phyloP scores from a whole-genome alignment of 2,329 filamentous ascomycete genomes.

The Colletotrichum truncatum region DNA sequence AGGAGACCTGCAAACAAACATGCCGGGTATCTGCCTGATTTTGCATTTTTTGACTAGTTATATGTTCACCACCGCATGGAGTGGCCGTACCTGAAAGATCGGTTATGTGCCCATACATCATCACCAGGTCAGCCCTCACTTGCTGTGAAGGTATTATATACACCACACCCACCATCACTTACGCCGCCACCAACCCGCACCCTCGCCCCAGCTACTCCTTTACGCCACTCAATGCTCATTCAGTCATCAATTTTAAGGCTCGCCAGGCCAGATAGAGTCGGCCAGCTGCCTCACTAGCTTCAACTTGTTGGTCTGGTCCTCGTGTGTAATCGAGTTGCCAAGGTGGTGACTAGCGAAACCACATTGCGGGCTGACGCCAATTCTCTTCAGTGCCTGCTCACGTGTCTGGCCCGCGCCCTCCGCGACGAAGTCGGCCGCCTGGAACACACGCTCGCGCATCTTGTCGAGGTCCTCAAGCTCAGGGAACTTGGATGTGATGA shows the following conservation, averaged over 20 bases:
- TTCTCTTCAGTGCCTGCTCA: slow-evolving; percentile 70
- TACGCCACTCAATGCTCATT: not conserved
- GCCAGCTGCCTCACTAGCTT: slow-evolving; percentile 22
- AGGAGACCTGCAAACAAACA: too few species aligned
- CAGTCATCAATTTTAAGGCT: slow-evolving; percentile 11
- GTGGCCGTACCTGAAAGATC: too few species aligned
- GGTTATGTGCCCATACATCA: too few species aligned
- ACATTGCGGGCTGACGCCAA: slow-evolving; percentile 76
- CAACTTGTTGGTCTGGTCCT: slow-evolving; percentile 27
- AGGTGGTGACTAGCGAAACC: slow-evolving; percentile 67
- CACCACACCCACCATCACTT: not conserved
- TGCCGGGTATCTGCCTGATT: too few species aligned
- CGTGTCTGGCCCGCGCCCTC: slow-evolving; percentile 68
- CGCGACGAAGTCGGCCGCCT: slow-evolving; percentile 73
- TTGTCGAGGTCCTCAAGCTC: slow-evolving; percentile 63
- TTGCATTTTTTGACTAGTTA: too few species aligned
- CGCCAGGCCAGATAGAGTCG: slow-evolving; percentile 26
- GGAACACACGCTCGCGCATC: slow-evolving; percentile 62
- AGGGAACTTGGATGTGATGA: slow-evolving; percentile 69
- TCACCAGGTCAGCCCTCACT: too few species aligned
- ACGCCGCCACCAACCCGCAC: not conserved
- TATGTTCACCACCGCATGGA: too few species aligned
- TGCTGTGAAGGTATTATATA: too few species aligned
- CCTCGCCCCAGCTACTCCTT: not conserved
- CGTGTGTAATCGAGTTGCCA: slow-evolving; percentile 23